Conservation (phyloP, 345 rosid species). For the Aquilaria malaccensis region DNA sequence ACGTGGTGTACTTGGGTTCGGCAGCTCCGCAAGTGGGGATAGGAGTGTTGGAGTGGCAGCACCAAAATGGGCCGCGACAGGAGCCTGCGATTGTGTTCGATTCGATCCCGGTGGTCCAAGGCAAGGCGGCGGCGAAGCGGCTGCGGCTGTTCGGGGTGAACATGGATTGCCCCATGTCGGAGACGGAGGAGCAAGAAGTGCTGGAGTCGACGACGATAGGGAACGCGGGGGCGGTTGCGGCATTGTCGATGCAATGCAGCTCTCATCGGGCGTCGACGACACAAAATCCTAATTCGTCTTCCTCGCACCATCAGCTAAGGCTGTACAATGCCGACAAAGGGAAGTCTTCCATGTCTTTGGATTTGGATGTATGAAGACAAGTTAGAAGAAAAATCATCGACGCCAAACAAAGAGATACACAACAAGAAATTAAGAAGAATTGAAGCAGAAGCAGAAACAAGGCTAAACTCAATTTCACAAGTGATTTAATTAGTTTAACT, state of each 20-base stretch:
- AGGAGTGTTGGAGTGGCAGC: constrained; percentile 24
- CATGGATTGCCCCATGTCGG: constrained; percentile 70
- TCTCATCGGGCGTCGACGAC: constrained; percentile 1
- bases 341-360: constrained; percentile 33
- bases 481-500: too few relatives aligned
- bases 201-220: constrained; percentile 24
- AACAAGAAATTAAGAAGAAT: constrained; percentile 1
- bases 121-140: constrained; percentile 58
- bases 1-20: constrained; percentile 29
- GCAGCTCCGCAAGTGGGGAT: constrained; percentile 23
- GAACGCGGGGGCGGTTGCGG: constrained; percentile 12
- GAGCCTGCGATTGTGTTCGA: constrained; percentile 34
- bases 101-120: constrained; percentile 62
- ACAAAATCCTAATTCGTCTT: constrained; percentile 7
- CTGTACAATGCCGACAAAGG: constrained; percentile 35
- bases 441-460: neutral
- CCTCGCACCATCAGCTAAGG: constrained; percentile 28
- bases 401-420: neutral
- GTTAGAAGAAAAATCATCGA: constrained; percentile 1
- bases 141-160: constrained; percentile 88
- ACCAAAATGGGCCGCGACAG: constrained; percentile 4
- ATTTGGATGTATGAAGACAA: constrained; percentile 31
- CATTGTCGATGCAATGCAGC: constrained; percentile 14
- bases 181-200: constrained; percentile 21
- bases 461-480: neutral